These are phyloP conservation scores for Mortierella antarctica DNA, from an alignment of 192 early-diverging fungal species.

Conservation along the genomic window DNA sequence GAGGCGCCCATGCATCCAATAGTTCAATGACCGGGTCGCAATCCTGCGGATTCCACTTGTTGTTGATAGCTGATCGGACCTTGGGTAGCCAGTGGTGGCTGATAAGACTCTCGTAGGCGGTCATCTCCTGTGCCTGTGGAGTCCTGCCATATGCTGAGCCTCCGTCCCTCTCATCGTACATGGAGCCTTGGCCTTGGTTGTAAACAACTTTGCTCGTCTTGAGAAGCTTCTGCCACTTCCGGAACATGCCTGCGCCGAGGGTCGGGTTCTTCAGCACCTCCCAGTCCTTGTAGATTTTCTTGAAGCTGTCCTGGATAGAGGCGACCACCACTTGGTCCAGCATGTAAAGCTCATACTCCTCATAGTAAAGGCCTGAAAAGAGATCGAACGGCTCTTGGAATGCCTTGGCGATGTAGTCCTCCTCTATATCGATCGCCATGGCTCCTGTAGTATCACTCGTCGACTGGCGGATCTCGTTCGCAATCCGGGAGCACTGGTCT, in stretches of 20 bases:
- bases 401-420: constrained; percentile 52
- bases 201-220: constrained; percentile 45
- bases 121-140: constrained; percentile 59
- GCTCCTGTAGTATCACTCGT: constrained; percentile 44
- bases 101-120: constrained; percentile 82
- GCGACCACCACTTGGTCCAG: constrained; percentile 78
- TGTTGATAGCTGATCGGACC: constrained; percentile 82
- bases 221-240: constrained; percentile 70
- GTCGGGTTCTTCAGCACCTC: constrained; percentile 71
- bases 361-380: constrained; percentile 64
- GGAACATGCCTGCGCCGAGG: constrained; percentile 60
- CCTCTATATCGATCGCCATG: constrained; percentile 37
- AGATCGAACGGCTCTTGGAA: constrained; percentile 65
- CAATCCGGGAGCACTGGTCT: constrained; percentile 55
- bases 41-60: constrained; percentile 74
- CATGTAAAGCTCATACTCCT: constrained; percentile 66
- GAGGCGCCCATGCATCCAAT: constrained; percentile 75
- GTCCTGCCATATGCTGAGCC: constrained; percentile 17
- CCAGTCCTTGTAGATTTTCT: constrained; percentile 64
- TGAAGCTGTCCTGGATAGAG: constrained; percentile 43
- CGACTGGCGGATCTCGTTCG: constrained; percentile 31
- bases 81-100: constrained; percentile 82
- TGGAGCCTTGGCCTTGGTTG: constrained; percentile 33
- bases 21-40: constrained; percentile 76
- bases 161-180: constrained; percentile 21